Evolutionary conservation across 768 basidiomycete species (phyloP), one percentile per base, ranked within the genome.

Genomic region (Pholiota conissans): DNA sequence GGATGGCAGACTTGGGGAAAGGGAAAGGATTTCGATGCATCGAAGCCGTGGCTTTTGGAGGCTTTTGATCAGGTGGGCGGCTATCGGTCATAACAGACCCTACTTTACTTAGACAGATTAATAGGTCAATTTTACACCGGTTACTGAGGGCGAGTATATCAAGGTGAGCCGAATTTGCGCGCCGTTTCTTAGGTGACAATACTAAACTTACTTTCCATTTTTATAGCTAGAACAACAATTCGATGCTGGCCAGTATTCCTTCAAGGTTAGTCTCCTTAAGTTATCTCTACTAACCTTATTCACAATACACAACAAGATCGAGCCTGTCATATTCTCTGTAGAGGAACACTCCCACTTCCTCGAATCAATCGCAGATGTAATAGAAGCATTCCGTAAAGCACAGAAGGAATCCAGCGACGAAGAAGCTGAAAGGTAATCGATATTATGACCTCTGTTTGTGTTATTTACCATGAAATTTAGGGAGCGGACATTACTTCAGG

Each of bases 1-100:
- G 74, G 83, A 0, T 89, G 86, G 86, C 79, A 84, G 47, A 80
- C 85, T 0, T 85, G 84, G 83, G 81, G 84, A 0, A 79, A 73
- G 28, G 85, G 83, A 0, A 49, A 62, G 0, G 72, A 80, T 57
- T 85, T 84, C 55, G 62, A 63, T 3, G 68, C 76, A 13, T 75
- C 78, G 3, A 70, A 69, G 16, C 86, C 86, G 1, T 88, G 87
- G 86, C 62, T 89, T 3, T 70, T 89, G 3, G 69, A 76, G 8
- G 79, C 82, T 0, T 90, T 90, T 56, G 87, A 89, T 62, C 84
- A 86, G 68, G 84, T 81, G 50, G n/a, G 66, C 9, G 13, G 3
- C 13, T 49, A 4, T 14, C 32, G n/a, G n/a, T n/a, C n/a, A n/a
- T n/a, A n/a, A n/a, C n/a, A n/a, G n/a, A n/a, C n/a, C n/a, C n/a